Evolutionary conservation across 306 rosid species (phyloP).

Genomic region (Canavalia ensiformis): DNA sequence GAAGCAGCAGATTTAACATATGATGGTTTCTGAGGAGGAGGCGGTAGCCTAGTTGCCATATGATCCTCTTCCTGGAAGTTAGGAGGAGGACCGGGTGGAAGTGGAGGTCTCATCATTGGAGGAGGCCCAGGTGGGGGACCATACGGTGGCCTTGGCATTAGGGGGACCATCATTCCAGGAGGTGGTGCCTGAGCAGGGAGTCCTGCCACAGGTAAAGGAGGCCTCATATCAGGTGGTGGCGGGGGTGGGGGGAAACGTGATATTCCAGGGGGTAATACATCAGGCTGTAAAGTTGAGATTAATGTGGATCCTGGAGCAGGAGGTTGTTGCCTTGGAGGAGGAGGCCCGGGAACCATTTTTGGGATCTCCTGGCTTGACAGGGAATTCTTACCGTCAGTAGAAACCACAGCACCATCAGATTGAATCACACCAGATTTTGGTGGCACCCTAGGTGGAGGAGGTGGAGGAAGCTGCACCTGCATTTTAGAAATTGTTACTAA

Average conservation of each 20-base stretch:
- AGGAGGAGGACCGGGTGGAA: conserved; percentile 99
- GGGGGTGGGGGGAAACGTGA: conserved; percentile 86
- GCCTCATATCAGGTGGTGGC: conserved; percentile 90
- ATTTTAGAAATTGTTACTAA: conserved; percentile 48
- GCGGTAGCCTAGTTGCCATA: conserved; percentile 53
- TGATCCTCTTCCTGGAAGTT: conserved; percentile 77
- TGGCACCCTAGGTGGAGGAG: conserved; percentile 87
- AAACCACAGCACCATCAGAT: conserved; percentile 65
- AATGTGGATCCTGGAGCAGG: conserved; percentile 67
- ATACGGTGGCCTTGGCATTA: conserved; percentile 87
- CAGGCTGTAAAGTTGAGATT: conserved; percentile 73
- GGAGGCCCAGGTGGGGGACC: conserved; percentile 98
- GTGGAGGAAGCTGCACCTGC: conserved; percentile 88
- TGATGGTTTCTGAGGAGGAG: conserved; percentile 83
- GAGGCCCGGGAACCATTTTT: conserved; percentile 81
- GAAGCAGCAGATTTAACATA: conserved; percentile 97
- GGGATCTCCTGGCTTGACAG: conserved; percentile 67
- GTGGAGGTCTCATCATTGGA: conserved; percentile 99
- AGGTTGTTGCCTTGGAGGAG: conserved; percentile 86
- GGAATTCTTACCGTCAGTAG: conserved; percentile 60
- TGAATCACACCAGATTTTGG: conserved; percentile 64
- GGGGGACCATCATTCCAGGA: conserved; percentile 90
- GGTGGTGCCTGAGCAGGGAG: conserved; percentile 75
- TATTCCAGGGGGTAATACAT: conserved; percentile 92
- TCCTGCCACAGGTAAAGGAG: conserved; percentile 72